These are phyloP conservation scores for Pterocarpus santalinus DNA, from an alignment of 306 rosid genomes.

Conservation along the genomic window DNA sequence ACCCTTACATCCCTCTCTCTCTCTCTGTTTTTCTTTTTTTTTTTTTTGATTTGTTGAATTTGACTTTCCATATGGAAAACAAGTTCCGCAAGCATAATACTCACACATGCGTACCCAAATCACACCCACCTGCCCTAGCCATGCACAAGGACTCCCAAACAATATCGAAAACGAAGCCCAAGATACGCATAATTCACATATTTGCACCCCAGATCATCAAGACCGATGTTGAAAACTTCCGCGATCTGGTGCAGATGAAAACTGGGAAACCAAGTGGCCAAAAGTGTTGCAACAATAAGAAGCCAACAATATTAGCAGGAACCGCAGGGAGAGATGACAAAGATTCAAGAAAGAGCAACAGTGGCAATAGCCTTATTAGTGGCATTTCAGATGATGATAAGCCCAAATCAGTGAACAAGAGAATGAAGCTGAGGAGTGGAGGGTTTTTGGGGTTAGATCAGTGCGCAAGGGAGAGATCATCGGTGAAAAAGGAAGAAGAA, in stretches of 20 bases:
- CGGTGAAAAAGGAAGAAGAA: constrained; percentile 19
- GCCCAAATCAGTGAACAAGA: constrained; percentile 5
- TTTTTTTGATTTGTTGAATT: not conserved
- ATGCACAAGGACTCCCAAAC: constrained; percentile 66
- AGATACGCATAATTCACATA: constrained; percentile 90
- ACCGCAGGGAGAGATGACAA: not conserved
- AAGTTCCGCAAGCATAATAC: constrained; percentile 49
- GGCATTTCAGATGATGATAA: not conserved
- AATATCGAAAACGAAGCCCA: constrained; percentile 75
- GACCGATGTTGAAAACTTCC: constrained; percentile 83
- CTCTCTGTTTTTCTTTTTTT: too few relatives aligned
- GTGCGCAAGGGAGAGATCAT: too few relatives aligned
- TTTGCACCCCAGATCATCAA: constrained; percentile 90
- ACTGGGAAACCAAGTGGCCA: constrained; percentile 77
- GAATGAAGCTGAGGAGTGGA: not conserved
- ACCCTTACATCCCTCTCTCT: too few relatives aligned
- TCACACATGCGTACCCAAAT: constrained; percentile 35
- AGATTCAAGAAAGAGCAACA: constrained; percentile 13
- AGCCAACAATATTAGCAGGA: not conserved
- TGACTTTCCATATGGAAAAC: constrained; percentile 55
- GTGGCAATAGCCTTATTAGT: too few relatives aligned
- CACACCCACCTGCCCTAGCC: constrained; percentile 48
- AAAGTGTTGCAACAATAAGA: constrained; percentile 40
- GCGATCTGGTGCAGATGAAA: constrained; percentile 82
- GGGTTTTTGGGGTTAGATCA: too few relatives aligned